Conservation (phyloP, 495 filamentous ascomycete species). For the Aspergillus affinis region DNA sequence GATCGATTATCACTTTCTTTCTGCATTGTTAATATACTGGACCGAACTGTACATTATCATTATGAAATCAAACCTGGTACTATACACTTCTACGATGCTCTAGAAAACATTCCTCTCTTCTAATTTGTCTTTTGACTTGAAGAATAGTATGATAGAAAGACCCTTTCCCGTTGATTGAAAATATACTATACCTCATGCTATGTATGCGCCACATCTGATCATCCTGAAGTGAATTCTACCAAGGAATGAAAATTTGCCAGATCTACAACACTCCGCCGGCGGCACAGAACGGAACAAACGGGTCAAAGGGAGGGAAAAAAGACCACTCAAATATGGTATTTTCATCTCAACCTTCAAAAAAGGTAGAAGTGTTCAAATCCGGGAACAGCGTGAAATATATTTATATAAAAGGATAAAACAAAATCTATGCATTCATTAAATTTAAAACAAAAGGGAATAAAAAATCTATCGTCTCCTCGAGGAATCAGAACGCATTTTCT, state of each 20-base stretch:
- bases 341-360: not conserved
- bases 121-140: not conserved
- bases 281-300: not conserved
- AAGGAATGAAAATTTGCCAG: not conserved
- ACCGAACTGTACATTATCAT: slow-evolving; percentile 20
- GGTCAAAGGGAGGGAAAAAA: too few relatives aligned
- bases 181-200: too few relatives aligned
- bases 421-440: not conserved
- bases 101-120: slow-evolving; percentile 4
- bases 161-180: too few relatives aligned
- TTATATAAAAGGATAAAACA: not conserved
- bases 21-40: slow-evolving; percentile 13
- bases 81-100: not conserved
- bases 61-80: slow-evolving; percentile 5
- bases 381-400: too few relatives aligned
- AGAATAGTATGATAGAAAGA: not conserved
- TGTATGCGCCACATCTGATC: too few relatives aligned
- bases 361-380: not conserved
- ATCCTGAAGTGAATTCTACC: too few relatives aligned
- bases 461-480: slow-evolving; percentile 30
- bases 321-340: too few relatives aligned
- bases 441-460: slow-evolving; percentile 4
- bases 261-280: too few relatives aligned
- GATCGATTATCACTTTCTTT: not conserved
- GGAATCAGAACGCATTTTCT: slow-evolving; percentile 55